Percentiles rank a stretch among this genome's conserved stretches.
phyloP scores from a whole-genome alignment of 2,329 filamentous ascomycete species.

The Cryphonectria radicalis region DNA sequence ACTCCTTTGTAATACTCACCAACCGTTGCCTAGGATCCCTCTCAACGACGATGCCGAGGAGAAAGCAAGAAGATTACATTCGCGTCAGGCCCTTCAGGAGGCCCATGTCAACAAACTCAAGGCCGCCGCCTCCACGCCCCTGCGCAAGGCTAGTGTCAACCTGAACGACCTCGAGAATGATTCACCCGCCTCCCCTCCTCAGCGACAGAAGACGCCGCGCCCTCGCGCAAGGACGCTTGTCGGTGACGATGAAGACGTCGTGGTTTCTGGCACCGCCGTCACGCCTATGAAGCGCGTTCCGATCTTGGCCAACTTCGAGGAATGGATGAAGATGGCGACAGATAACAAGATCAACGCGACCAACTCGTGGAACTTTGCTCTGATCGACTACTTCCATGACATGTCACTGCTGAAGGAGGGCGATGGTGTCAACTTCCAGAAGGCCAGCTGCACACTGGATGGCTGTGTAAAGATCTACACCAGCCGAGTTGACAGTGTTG shows the following conservation, averaged over 20 bases:
- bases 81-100: conserved; percentile 85
- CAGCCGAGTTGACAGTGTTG: conserved; percentile 95
- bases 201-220: conserved; percentile 52
- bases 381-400: conserved; percentile 99
- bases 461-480: conserved; percentile 99
- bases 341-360: conserved; percentile 99
- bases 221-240: conserved; percentile 39
- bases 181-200: conserved; percentile 58
- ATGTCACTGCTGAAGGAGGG: conserved; percentile 97
- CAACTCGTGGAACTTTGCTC: conserved; percentile 99
- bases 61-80: conserved; percentile 85
- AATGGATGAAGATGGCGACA: conserved; percentile 99
- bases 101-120: conserved; percentile 92
- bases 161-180: conserved; percentile 63
- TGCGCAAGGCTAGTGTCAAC: conserved; percentile 66
- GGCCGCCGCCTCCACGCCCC: conserved; percentile 71
- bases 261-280: conserved; percentile 74
- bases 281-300: conserved; percentile 97
- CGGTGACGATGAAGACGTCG: conserved; percentile 60
- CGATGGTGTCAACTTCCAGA: conserved; percentile 97
- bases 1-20: conserved; percentile 3
- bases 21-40: conserved; percentile 68
- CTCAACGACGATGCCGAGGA: conserved; percentile 95
- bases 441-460: conserved; percentile 95
- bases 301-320: conserved; percentile 96